Base-by-base conservation (phyloP, 23 red algal species). In the Gracilaria domingensis region DNA sequence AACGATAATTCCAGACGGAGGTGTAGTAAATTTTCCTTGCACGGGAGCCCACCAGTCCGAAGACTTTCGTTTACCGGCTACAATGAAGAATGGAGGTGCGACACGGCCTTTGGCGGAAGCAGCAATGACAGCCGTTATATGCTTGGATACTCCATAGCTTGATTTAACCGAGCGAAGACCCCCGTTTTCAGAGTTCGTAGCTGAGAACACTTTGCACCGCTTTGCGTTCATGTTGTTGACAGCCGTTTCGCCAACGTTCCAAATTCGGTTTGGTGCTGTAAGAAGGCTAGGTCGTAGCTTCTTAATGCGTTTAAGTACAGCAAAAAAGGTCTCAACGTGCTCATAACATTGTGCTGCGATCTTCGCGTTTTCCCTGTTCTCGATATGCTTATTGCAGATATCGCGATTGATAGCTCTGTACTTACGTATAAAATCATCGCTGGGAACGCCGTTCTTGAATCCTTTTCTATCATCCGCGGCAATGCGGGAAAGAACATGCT, bases 121-220 rank as follows among this genome's bases (percentile, higher is more conserved):
- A 65, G 55, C 39, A 39, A 89, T 35, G 28, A 89, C 62, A 66
- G 86, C 86, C 51, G 74, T 79, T 8, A 90, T 81, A 23, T 90
- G 86, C 42, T 54, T 77, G 1, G 14, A 8, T 23, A 8, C 26
- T 35, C 67, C 29, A n/a, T 76, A 60, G 8, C 47, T 61, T 2
- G 64, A 74, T 29, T 73, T 73, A 4, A 87, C 42, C 6, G 11
- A 33, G 17, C 62, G 62, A 7, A 53, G 8, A 38, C 65, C 36
- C 16, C 13, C 83, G 14, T 75, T 58, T 87, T 30, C 33, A 55
- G 23, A 34, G 4, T 26, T 20, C 0, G 24, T 24, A 8, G 60
- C 20, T 12, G 34, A 66, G 32, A 86, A 86, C 7, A 37, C 83
- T 14, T 87, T 87, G 28, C 69, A 23, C 21, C 26, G 30, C 38